Conservation (phyloP, 2,329 filamentous ascomycete genomes). For the Colletotrichum endophyticum region DNA sequence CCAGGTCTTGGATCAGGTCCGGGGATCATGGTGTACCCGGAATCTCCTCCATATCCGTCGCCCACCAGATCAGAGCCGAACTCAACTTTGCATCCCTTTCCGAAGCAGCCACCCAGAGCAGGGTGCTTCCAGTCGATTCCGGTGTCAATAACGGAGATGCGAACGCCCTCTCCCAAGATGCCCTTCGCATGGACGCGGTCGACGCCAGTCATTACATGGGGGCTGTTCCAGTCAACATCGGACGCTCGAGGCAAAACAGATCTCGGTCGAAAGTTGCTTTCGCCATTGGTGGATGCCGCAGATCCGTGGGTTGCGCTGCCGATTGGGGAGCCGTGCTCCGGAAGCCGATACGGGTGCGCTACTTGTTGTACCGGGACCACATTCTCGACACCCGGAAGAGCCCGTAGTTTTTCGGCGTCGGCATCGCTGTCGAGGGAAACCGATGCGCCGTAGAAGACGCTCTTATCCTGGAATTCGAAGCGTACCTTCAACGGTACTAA, state of each 20-base stretch:
- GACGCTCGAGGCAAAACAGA: neutral
- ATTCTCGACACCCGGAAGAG: neutral
- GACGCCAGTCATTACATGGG: constrained; percentile 9
- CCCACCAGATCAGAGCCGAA: constrained; percentile 23
- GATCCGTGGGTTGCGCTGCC: neutral
- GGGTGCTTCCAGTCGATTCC: constrained; percentile 12
- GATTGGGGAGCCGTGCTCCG: neutral
- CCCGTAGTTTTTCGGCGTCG: neutral
- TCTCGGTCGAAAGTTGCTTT: neutral
- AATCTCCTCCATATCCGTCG: constrained; percentile 15
- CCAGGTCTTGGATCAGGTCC: constrained; percentile 23
- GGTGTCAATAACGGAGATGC: constrained; percentile 11
- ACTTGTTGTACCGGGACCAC: neutral
- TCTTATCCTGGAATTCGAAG: neutral
- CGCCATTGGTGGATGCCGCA: no score
- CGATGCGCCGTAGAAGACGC: constrained; percentile 1
- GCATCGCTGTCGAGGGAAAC: neutral
- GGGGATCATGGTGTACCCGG: neutral
- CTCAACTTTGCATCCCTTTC: constrained; percentile 15
- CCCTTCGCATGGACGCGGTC: constrained; percentile 5
- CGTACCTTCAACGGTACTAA: neutral
- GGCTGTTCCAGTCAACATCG: neutral
- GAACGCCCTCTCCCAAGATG: neutral
- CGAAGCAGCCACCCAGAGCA: constrained; percentile 4
- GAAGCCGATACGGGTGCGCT: neutral